Conservation (phyloP, 805 yeast species). For the Yarrowia alimentaria region DNA sequence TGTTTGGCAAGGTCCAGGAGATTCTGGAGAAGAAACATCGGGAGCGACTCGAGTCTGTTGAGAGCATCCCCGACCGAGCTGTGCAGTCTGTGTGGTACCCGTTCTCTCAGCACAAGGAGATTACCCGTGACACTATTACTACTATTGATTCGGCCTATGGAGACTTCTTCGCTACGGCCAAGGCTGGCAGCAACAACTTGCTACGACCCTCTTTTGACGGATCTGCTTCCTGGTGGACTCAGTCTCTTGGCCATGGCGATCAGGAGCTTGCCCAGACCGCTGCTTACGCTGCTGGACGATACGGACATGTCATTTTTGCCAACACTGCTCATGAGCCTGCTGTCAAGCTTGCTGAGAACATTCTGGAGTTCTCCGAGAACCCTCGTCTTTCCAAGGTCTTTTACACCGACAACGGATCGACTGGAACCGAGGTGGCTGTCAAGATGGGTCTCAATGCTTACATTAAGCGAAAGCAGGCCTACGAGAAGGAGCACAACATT, state of each 20-base stretch:
- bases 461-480: conserved; percentile 20
- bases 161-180: conserved; percentile 31
- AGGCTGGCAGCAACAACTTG: neutral
- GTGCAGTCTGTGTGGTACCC: conserved; percentile 34
- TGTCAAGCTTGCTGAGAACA: conserved; percentile 31
- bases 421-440: conserved; percentile 36
- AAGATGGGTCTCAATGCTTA: conserved; percentile 35
- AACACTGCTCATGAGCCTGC: conserved; percentile 36
- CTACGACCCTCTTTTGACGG: conserved; percentile 33
- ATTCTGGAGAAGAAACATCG: conserved; percentile 24
- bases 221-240: conserved; percentile 38
- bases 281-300: conserved; percentile 36
- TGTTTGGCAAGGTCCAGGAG: conserved; percentile 17
- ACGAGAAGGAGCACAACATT: too few relatives aligned
- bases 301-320: conserved; percentile 36
- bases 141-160: conserved; percentile 35
- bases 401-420: conserved; percentile 37
- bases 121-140: conserved; percentile 31
- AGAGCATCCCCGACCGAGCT: conserved; percentile 29
- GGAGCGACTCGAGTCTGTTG: conserved; percentile 25
- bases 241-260: conserved; percentile 35
- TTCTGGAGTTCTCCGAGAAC: conserved; percentile 30
- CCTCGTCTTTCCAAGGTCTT: conserved; percentile 32
- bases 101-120: conserved; percentile 34
- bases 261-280: conserved; percentile 33